Conservation (phyloP, 2,329 filamentous ascomycete genomes). For the Aureobasidium pullulans region DNA sequence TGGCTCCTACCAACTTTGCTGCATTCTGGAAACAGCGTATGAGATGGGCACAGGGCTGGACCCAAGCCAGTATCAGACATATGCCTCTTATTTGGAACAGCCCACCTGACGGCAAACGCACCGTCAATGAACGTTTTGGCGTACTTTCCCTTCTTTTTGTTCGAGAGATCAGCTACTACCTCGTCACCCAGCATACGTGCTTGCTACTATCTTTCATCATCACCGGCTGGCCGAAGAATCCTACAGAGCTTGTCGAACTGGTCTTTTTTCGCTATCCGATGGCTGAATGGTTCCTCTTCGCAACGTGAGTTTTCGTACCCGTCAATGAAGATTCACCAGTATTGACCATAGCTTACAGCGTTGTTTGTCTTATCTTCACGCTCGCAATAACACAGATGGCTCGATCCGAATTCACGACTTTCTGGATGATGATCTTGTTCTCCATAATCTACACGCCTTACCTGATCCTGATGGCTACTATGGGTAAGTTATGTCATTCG, state of each 20-base stretch:
- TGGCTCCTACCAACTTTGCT: constrained; percentile 38
- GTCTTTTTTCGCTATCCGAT: constrained; percentile 44
- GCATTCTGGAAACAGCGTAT: constrained; percentile 45
- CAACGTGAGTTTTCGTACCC: constrained; percentile 14
- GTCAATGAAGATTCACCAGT: constrained; percentile 23
- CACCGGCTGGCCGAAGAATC: constrained; percentile 35
- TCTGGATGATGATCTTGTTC: constrained; percentile 36
- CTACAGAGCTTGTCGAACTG: constrained; percentile 31
- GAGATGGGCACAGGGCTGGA: constrained; percentile 46
- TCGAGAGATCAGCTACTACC: constrained; percentile 41
- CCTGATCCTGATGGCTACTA: constrained; percentile 36
- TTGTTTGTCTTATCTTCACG: constrained; percentile 38
- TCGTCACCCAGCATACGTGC: constrained; percentile 43
- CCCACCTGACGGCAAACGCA: constrained; percentile 31
- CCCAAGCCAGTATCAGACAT: constrained; percentile 40
- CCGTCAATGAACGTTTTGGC: constrained; percentile 34
- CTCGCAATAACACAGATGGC: constrained; percentile 41
- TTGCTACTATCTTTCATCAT: constrained; percentile 40
- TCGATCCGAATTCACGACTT: constrained; percentile 39
- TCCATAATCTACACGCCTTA: constrained; percentile 38
- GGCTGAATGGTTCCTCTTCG: constrained; percentile 37
- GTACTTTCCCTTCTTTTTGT: constrained; percentile 39
- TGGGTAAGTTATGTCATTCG: constrained; percentile 25
- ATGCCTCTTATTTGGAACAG: constrained; percentile 37
- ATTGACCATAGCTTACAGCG: constrained; percentile 14